A percentile compares a stretch with the other conserved stretches of the same genome.
phyloP scores from a whole-genome alignment of 495 filamentous ascomycete species.

The Xylaria curta region DNA sequence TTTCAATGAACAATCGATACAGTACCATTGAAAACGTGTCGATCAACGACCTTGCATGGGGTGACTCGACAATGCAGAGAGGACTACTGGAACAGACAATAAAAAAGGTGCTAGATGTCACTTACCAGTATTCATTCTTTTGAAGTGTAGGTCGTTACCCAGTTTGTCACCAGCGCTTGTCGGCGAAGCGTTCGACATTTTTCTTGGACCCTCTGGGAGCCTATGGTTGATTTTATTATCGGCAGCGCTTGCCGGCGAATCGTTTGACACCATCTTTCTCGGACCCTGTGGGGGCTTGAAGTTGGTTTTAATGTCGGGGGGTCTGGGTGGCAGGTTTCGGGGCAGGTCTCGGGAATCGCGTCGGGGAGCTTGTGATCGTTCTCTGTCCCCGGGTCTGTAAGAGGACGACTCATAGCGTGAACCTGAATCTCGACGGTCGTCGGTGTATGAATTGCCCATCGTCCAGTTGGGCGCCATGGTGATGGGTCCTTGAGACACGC shows the following conservation, averaged over 20 bases:
- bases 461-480: constrained; percentile 22
- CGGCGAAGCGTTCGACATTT: constrained; percentile 28
- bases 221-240: background rate
- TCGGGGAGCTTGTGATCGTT: background rate
- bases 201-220: constrained; percentile 7
- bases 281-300: constrained; percentile 17
- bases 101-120: background rate
- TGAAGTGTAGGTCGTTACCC: constrained; percentile 6
- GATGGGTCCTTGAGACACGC: background rate
- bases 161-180: constrained; percentile 18
- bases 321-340: constrained; percentile 25
- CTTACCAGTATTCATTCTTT: constrained; percentile 12
- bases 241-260: constrained; percentile 28
- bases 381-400: constrained; percentile 3
- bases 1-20: background rate
- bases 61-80: background rate
- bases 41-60: background rate
- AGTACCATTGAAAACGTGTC: background rate
- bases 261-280: constrained; percentile 20
- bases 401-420: constrained; percentile 1
- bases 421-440: constrained; percentile 18
- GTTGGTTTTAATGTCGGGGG: constrained; percentile 25
- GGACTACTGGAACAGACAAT: background rate
- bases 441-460: constrained; percentile 13
- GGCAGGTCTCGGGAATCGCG: constrained; percentile 16